Evolutionary conservation across 257 asterid species (phyloP), one percentile per base, ranked within the genome.

Genomic region (Solanum clarkiae): DNA sequence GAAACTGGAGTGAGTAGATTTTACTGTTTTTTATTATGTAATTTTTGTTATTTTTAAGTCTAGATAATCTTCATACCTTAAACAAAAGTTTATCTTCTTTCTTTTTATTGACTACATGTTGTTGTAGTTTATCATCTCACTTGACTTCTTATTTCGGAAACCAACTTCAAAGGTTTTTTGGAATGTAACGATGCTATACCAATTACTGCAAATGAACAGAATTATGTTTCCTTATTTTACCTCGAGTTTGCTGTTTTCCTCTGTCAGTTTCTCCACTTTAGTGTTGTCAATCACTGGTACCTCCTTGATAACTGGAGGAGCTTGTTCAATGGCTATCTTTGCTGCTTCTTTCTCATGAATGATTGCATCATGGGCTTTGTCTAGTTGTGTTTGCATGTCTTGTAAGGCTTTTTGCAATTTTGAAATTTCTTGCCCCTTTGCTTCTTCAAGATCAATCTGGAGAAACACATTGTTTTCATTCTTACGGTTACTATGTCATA

Each of bases 271-370:
- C 92, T 94, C 98, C 89, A 94, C 93, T 89, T 90, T 92, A 85
- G 92, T 90, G 90, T 89, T 94, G 88, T 95, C 97, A 84, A 95
- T 86, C 85, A 94, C 90, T 15, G 99, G 94, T 47, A 94, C 97
- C 91, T 95, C 99, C 88, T 91, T 92, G 92, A 95, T 91, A 86
- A 95, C 95, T 51, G 97, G 99, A 83, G 99, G 97, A 82, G 97
- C 98, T 89, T 94, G 93, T 89, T 94, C 99, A 70, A 94, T 93
- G 86, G 99, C 97, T 88, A 88, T 87, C 88, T 92, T 93, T 86
- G 98, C 98, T 53, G 98, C 93, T 90, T 94, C 98, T 89, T 89
- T 92, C 88, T 94, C 99, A 69, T 80, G 93, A 84, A 93, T 88
- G 40, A 95, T 90, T 49, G 93, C 93, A 45, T 91, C 89, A 55